Base-by-base conservation (phyloP, 164 flowering plant species). In the Houttuynia cordata region DNA sequence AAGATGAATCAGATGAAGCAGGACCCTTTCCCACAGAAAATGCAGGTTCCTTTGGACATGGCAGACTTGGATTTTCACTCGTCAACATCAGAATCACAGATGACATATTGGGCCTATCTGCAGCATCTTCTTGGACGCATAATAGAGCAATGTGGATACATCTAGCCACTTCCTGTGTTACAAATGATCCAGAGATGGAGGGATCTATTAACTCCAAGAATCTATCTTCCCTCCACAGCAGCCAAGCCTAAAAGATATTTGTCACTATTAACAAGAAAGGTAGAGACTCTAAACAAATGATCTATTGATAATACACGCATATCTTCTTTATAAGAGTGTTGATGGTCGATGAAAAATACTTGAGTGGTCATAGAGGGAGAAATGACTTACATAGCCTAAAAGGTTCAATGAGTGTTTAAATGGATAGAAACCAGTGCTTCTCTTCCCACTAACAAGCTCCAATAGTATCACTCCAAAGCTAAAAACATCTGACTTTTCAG, bases 31-130 rank as follows among this genome's bases (percentile, higher is more conserved):
- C 57, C 3, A 67, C 69, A 39, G 63, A 62, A 1, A 62, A 63
- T 2, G 77, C 78, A 15, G 63, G 70, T 64, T 69, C 62, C 40
- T 68, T 71, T 34, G 73, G 74, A 42, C 62, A 66, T 13, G 76
- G 71, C 30, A 67, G 58, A 40, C 50, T 50, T 12, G 34, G 7
- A 17, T 50, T 40, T 8, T 49, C 65, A 49, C 56, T 50, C 7
- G 39, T 54, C 30, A 67, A 50, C 62, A 59, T 41, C 13, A 30
- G 51, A 41, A 59, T 49, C 22, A 59, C 62, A 17, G 62, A 37
- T 24, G 15, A 59, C 22, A 59, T 59, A 14, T 15, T n/a, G 19
- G 62, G 62, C n/a, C 62, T 59, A 24, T 59, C 62, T 21, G 62
- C 21, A 3, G 62, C 62, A n/a, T 40, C 51, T 19, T 39, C 62